These are phyloP conservation scores for Tulasnella calospora DNA, from an alignment of 768 basidiomycete species.

Conservation along the genomic window DNA sequence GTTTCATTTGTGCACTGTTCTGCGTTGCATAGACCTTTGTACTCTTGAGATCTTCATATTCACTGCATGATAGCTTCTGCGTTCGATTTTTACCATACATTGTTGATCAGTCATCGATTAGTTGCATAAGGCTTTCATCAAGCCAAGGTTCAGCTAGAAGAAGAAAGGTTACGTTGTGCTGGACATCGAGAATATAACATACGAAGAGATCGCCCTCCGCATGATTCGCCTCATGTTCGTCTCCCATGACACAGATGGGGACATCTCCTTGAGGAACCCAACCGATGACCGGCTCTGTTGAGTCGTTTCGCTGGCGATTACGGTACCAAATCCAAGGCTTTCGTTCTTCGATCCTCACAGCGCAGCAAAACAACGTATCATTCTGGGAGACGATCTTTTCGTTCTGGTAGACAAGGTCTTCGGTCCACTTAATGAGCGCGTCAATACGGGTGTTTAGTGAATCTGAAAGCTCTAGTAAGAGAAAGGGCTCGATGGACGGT, in stretches of 20 bases:
- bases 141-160: conserved; percentile 98
- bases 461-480: too few species aligned
- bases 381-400: too few species aligned
- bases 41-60: too few species aligned
- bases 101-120: conserved; percentile 63
- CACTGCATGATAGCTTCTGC: too few species aligned
- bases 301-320: conserved; percentile 92
- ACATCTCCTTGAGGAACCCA: conserved; percentile 83
- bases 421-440: too few species aligned
- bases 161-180: conserved; percentile 78
- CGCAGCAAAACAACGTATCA: too few species aligned
- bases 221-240: conserved; percentile 95
- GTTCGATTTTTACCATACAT: too few species aligned
- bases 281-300: conserved; percentile 96
- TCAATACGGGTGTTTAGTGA: too few species aligned
- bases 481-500: too few species aligned
- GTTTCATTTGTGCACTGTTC: too few species aligned
- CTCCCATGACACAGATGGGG: conserved; percentile 87
- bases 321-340: conserved; percentile 61
- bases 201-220: conserved; percentile 88
- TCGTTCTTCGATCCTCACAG: conserved; percentile 82
- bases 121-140: conserved; percentile 91
- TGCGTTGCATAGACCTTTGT: too few species aligned
- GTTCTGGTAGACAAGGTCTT: too few species aligned
- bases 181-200: conserved; percentile 94